These are phyloP conservation scores for Physaria fendleri DNA, from an alignment of 345 rosid species.

Conservation along the genomic window DNA sequence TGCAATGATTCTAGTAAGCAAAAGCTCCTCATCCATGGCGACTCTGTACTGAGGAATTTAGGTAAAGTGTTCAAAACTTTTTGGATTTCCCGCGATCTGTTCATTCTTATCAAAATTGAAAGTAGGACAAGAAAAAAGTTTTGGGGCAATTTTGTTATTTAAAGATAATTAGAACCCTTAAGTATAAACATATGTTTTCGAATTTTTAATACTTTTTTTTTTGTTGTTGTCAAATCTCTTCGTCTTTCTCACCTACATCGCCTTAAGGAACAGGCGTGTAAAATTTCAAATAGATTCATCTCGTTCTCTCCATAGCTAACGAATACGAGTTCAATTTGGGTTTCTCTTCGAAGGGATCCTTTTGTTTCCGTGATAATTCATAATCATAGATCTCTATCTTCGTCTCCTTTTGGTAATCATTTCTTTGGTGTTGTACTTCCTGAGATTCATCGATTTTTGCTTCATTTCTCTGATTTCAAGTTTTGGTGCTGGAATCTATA, in stretches of 20 bases:
- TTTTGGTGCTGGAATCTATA: slow-evolving; percentile 4
- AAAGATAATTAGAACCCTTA: neutral
- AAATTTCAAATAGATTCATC: slow-evolving; percentile 18
- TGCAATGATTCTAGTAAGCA: slow-evolving; percentile 23
- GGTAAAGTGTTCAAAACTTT: neutral
- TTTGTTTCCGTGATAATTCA: neutral
- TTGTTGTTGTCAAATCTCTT: slow-evolving; percentile 4
- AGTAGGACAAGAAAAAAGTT: neutral
- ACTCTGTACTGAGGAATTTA: slow-evolving; percentile 3
- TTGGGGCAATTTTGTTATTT: neutral
- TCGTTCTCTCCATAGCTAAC: slow-evolving; percentile 13
- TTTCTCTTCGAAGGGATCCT: slow-evolving; percentile 27
- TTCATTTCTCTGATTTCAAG: slow-evolving; percentile 1
- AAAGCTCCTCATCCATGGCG: slow-evolving; percentile 29
- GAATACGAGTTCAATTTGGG: slow-evolving; percentile 12
- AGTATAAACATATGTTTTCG: neutral
- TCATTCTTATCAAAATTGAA: slow-evolving; percentile 16
- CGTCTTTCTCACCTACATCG: slow-evolving; percentile 18
- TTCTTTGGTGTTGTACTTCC: neutral
- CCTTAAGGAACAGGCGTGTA: slow-evolving; percentile 9
- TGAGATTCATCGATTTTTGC: slow-evolving; percentile 21
- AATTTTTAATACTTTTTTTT: slow-evolving; percentile 12
- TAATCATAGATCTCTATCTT: slow-evolving; percentile 33
- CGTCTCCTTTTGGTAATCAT: slow-evolving; percentile 19
- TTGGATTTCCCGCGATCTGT: slow-evolving; percentile 33